Evolutionary conservation across 148 eudicot genomes (phyloP), one percentile per base, ranked within the genome.

Genomic region (Vaccinium corymbosum): DNA sequence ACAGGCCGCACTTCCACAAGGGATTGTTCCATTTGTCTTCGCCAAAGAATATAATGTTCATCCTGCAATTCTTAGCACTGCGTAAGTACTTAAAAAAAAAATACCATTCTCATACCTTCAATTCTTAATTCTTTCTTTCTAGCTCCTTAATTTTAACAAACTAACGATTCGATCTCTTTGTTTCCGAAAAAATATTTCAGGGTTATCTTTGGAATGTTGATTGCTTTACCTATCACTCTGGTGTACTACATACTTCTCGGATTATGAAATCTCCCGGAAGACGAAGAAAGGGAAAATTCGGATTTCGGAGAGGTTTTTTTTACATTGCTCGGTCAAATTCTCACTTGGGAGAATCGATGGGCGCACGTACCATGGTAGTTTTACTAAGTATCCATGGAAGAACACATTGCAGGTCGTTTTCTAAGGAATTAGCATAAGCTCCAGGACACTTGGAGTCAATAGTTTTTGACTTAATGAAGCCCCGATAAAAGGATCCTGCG

Each of bases 1-100:
- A 81, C 79, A 95, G 98, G 98, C 98, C 9, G 94, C 98, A 64
- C 95, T 95, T 85, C 98, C 98, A 42, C 97, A 95, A 92, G 98
- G 98, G 84, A 95, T 95, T 84, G 98, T 95, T 64, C 98, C 98
- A 48, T 95, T 95, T 76, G 98, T 95, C 61, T 95, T 95, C 79
- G 93, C 98, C 20, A 95, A 95, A 86, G 98, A 95, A 83, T 95
- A 95, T 85, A 94, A 95, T 86, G 95, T 94, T 82, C 98, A 95
- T 87, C 98, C 98, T 0, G 87, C 90, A 76, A 94, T 95, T 51
- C 89, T 95, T 46, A 95, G 98, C 88, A 95, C 98, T 48, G 95
- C 87, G 98, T 95, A 89, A 93, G 98, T 89, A 29, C 7, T 1
- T 29, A 27, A 20, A 20, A 1, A 35, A 4, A 3, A 42, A 42